These are phyloP conservation scores for Chaetomiaceae sp. DNA, from an alignment of 2,329 filamentous ascomycete genomes.

Conservation along the genomic window DNA sequence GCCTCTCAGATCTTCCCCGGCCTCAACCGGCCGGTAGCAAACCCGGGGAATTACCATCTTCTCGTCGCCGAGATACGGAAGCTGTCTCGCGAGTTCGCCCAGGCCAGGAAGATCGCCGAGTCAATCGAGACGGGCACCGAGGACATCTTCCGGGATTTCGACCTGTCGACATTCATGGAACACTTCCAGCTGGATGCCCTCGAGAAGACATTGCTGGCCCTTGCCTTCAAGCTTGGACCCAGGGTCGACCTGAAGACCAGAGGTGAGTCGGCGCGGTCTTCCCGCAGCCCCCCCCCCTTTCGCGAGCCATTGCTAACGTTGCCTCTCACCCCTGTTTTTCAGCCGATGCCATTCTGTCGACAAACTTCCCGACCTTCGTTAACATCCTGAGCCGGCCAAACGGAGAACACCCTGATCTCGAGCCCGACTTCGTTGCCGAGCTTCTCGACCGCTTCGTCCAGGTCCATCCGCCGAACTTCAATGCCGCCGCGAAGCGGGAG, in stretches of 20 bases:
- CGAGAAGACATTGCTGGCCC: constrained; percentile 77
- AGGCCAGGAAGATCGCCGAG: constrained; percentile 87
- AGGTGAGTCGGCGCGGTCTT: constrained; percentile 49
- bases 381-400: constrained; percentile 64
- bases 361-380: constrained; percentile 71
- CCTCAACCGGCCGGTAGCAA: constrained; percentile 64
- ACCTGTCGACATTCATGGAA: constrained; percentile 90
- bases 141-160: constrained; percentile 92
- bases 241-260: constrained; percentile 81
- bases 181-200: constrained; percentile 91
- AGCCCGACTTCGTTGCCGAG: constrained; percentile 64
- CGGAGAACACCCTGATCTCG: constrained; percentile 60
- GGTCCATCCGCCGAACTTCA: constrained; percentile 80
- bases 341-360: constrained; percentile 88
- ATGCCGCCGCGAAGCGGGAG: constrained; percentile 65
- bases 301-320: constrained; percentile 7
- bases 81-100: constrained; percentile 70
- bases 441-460: constrained; percentile 83
- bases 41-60: constrained; percentile 76
- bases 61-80: constrained; percentile 81
- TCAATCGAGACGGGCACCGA: constrained; percentile 85
- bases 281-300: not conserved
- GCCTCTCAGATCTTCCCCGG: constrained; percentile 85
- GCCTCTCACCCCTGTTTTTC: constrained; percentile 4
- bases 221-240: constrained; percentile 80